Evolutionary conservation across 257 asterid species (phyloP), one percentile per base, ranked within the genome.

Genomic region (Henckelia pumila): DNA sequence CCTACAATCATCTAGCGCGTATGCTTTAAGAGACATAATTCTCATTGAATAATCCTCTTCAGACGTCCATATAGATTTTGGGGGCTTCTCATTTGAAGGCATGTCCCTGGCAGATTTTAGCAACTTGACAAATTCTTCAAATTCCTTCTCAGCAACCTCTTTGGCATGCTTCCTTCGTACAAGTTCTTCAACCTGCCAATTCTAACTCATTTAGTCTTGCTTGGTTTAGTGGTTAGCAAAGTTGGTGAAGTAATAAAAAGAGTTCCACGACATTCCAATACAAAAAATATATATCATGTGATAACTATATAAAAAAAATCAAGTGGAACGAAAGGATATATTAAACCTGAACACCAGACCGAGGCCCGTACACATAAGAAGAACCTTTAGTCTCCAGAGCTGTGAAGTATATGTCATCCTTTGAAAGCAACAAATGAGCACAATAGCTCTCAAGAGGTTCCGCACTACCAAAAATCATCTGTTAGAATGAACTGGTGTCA

Each of bases 371-470:
- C 71, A 88, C 79, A 79, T 88, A 86, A 67, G 56, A 72, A 59
- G 83, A 80, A 64, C 95, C 92, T 81, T 81, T 91, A 32, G 83
- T 64, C 81, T 81, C 97, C 76, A 85, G 55, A 71, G 77, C 66
- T 26, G 90, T 71, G 77, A 94, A 94, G 82, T 88, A 88, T 75
- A 88, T 23, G 28, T 87, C 95, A 75, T 94, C 95, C 69, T 77
- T 83, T 17, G 99, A 85, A 69, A 94, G 91, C 78, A 94, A 70
- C 49, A 94, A 74, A 80, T 94, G 85, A 63, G 97, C 86, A 77
- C 95, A 87, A 77, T 91, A 94, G 84, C 95, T 86, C 81, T 88
- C 97, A 68, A 91, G 89, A 73, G 99, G 93, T 73, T 94, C 97
- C 69, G 80, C 74, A 77, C 96, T 79, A 91, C 97, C 99, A 88